Evolutionary conservation across 2,329 filamentous ascomycete genomes (phyloP).

Genomic region (Huntiella abstrusa): DNA sequence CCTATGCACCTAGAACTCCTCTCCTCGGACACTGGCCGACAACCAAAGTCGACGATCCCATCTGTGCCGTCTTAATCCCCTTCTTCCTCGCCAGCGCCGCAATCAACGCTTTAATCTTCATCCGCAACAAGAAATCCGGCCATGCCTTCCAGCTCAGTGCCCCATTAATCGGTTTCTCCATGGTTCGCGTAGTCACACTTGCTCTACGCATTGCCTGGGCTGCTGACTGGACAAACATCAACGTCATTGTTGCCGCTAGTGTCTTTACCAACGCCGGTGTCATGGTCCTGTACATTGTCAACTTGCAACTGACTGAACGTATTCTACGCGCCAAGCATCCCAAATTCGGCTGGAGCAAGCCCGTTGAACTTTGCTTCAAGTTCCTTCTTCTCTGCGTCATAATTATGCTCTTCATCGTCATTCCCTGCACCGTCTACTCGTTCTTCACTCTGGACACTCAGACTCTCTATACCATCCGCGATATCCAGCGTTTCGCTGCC

Average conservation of each 20-base stretch:
- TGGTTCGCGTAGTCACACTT: conserved; percentile 33
- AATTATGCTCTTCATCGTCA: conserved; percentile 43
- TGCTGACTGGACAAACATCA: conserved; percentile 20
- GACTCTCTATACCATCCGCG: conserved; percentile 33
- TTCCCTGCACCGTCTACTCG: conserved; percentile 42
- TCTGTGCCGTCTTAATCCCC: conserved; percentile 42
- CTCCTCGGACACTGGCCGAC: conserved; percentile 35
- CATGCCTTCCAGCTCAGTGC: conserved; percentile 42
- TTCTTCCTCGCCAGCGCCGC: conserved; percentile 36
- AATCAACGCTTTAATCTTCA: conserved; percentile 39
- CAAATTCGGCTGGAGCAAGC: conserved; percentile 45
- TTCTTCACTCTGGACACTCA: conserved; percentile 44
- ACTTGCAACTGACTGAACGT: conserved; percentile 59
- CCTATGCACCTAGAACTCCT: neutral
- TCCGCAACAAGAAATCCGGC: conserved; percentile 26
- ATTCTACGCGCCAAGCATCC: conserved; percentile 58
- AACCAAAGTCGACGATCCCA: conserved; percentile 39
- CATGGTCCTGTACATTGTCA: conserved; percentile 56
- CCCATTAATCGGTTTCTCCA: conserved; percentile 39
- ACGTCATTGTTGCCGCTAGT: conserved; percentile 37
- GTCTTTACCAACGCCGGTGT: conserved; percentile 60
- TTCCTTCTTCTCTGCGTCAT: conserved; percentile 38
- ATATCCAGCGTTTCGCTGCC: conserved; percentile 46
- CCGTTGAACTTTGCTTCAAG: conserved; percentile 33
- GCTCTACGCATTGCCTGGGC: conserved; percentile 35